Base-by-base conservation (phyloP, 139 green algal species). In the Nannochloris sp. region DNA sequence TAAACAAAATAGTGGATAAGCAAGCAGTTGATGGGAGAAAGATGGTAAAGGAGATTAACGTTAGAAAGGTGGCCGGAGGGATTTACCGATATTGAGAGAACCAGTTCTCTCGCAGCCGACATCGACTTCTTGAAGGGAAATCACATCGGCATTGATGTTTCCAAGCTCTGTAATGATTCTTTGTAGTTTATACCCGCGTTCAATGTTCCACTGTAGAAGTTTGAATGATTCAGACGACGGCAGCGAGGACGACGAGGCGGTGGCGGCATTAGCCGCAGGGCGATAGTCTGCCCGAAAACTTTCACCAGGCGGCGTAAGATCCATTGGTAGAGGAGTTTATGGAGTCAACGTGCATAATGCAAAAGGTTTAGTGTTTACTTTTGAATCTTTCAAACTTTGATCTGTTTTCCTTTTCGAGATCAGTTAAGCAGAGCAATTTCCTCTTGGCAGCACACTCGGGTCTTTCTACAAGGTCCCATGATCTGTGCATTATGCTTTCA, bases 141-240 rank as follows among this genome's bases (percentile, higher is more conserved):
- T 72, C 9, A 93, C 64, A 44, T 93, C 87, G 4, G 87, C 87
- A 60, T 95, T 69, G 0, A 90, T 29, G 1, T 32, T 8, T 30
- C 69, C 54, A 19, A 96, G 67, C 72, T 90, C 80, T 35, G 74
- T 51, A 23, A 95, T 83, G 13, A 96, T 72, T 0, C 72, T 70
- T 4, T 73, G 45, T 30, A 96, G 77, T 75, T 96, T 71, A 61
- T 95, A 95, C 8, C 89, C 89, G 0, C 89, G 72, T 72, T 96
- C 89, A n/a, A 92, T 86, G 67, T 92, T 92, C 85, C 84, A 92
- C 60, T 89, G 74, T 53, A 80, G 4, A 13, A 87, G 46, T 44
- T 39, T 60, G 39, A 74, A 35, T 4, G 63, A 7, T 29, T 2
- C 9, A 19, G 3, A n/a, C 42, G 15, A 9, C 24, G 47, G 2